Percentiles rank a stretch among this genome's conserved stretches.
Evolutionary conservation across 305 asterid species (phyloP).

Genomic region (Vinca major): DNA sequence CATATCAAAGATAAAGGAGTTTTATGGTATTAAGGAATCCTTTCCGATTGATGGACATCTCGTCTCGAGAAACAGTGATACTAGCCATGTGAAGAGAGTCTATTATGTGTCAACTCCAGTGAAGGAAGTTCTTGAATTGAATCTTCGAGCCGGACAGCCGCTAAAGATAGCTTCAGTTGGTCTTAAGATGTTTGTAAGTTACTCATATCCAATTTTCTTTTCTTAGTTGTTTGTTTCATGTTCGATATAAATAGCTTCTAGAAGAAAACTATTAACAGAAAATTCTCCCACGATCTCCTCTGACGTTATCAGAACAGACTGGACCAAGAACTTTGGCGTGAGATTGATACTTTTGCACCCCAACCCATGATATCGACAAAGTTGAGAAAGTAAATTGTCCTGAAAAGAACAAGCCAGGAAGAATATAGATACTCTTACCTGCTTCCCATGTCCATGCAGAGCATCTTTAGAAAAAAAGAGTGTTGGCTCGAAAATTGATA

Average conservation of each 20-base stretch:
- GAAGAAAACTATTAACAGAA: background rate
- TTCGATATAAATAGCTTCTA: background rate
- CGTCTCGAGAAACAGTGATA: constrained; percentile 65
- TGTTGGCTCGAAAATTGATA: too few relatives aligned
- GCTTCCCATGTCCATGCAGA: background rate
- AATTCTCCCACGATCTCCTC: background rate
- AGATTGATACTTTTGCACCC: too few relatives aligned
- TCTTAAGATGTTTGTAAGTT: constrained; percentile 91
- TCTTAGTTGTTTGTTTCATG: background rate
- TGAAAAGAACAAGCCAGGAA: too few relatives aligned
- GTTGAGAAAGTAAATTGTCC: too few relatives aligned
- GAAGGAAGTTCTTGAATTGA: constrained; percentile 74
- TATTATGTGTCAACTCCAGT: constrained; percentile 72
- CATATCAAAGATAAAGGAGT: constrained; percentile 52
- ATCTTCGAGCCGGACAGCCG: constrained; percentile 68
- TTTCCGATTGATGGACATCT: constrained; percentile 75
- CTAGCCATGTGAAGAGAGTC: constrained; percentile 72
- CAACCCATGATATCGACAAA: background rate
- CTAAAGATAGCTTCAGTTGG: constrained; percentile 96
- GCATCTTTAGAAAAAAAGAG: background rate
- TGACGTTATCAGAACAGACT: too few relatives aligned
- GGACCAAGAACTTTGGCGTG: too few relatives aligned
- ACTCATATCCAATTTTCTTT: background rate
- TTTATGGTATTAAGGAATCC: constrained; percentile 74
- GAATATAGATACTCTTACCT: too few relatives aligned